These are phyloP conservation scores for Raphanus hybrid DNA, from an alignment of 441 rosid genomes.

Conservation along the genomic window DNA sequence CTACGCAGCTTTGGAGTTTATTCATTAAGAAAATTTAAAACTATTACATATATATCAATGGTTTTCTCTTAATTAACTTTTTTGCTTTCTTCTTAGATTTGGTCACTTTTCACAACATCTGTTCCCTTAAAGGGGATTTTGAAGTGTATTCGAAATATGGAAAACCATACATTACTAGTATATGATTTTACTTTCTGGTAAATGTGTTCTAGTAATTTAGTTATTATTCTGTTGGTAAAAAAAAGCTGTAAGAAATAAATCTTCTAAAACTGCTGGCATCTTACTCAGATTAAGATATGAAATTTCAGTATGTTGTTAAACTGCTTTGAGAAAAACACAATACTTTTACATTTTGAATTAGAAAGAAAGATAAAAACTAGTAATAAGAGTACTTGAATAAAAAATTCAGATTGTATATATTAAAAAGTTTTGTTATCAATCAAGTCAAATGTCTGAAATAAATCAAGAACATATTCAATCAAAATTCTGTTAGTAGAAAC, in stretches of 20 bases:
- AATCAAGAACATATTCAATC: neutral
- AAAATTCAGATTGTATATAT: neutral
- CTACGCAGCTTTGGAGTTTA: slow-evolving; percentile 66
- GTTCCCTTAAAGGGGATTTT: slow-evolving; percentile 3
- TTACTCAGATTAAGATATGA: neutral
- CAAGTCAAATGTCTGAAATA: neutral
- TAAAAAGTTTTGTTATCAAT: neutral
- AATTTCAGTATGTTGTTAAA: neutral
- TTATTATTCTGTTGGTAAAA: neutral
- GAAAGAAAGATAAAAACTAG: neutral
- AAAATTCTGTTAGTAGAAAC: neutral
- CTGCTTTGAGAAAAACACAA: neutral
- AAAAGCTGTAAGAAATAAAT: neutral
- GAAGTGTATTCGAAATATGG: slow-evolving; percentile 20
- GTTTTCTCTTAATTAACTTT: neutral
- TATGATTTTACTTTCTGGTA: neutral
- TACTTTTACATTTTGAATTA: neutral
- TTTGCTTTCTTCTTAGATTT: slow-evolving; percentile 6
- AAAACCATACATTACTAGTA: slow-evolving; percentile 4
- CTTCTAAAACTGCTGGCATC: neutral
- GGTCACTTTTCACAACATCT: neutral
- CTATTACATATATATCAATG: neutral
- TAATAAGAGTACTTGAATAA: neutral
- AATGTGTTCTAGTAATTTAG: neutral
- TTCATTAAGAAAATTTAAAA: slow-evolving; percentile 42